These are phyloP conservation scores for Apiospora phragmitis DNA, from an alignment of 2,329 filamentous ascomycete genomes.

Conservation along the genomic window DNA sequence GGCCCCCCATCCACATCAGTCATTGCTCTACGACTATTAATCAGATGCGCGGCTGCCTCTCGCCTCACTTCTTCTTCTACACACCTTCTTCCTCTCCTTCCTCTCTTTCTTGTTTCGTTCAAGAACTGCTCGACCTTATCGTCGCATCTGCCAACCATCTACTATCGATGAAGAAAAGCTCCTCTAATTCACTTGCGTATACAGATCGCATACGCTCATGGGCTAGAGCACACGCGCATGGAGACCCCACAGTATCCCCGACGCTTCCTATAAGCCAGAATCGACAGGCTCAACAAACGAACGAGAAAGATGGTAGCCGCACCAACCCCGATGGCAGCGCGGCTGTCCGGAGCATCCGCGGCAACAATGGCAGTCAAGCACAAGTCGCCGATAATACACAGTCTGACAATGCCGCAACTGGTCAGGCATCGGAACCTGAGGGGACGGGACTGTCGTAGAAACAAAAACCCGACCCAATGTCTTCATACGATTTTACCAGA, in stretches of 20 bases:
- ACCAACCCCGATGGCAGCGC: slow-evolving; percentile 20
- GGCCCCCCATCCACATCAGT: background rate
- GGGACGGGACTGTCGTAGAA: slow-evolving; percentile 56
- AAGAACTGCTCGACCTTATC: slow-evolving; percentile 23
- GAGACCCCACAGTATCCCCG: slow-evolving; percentile 41
- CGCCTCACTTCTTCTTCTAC: background rate
- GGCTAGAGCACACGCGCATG: slow-evolving; percentile 56
- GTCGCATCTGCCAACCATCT: slow-evolving; percentile 34
- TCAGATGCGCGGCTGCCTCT: slow-evolving; percentile 1
- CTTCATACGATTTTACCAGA: slow-evolving; percentile 42
- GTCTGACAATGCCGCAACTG: slow-evolving; percentile 34
- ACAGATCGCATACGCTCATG: slow-evolving; percentile 59
- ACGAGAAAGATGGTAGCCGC: slow-evolving; percentile 21
- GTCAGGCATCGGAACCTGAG: slow-evolving; percentile 48
- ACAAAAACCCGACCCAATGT: slow-evolving; percentile 25
- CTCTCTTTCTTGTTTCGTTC: background rate
- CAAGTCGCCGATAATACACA: slow-evolving; percentile 27
- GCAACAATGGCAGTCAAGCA: slow-evolving; percentile 25
- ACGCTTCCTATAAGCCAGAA: slow-evolving; percentile 40
- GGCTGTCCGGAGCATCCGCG: slow-evolving; percentile 22
- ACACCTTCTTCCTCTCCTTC: background rate
- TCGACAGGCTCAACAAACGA: slow-evolving; percentile 17
- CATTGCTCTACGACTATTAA: slow-evolving; percentile 3
- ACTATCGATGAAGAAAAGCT: slow-evolving; percentile 63
- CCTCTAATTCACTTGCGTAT: slow-evolving; percentile 48